Evolutionary conservation across 2,329 filamentous ascomycete species (phyloP).

Genomic region (Trichophyton schoenleinii): DNA sequence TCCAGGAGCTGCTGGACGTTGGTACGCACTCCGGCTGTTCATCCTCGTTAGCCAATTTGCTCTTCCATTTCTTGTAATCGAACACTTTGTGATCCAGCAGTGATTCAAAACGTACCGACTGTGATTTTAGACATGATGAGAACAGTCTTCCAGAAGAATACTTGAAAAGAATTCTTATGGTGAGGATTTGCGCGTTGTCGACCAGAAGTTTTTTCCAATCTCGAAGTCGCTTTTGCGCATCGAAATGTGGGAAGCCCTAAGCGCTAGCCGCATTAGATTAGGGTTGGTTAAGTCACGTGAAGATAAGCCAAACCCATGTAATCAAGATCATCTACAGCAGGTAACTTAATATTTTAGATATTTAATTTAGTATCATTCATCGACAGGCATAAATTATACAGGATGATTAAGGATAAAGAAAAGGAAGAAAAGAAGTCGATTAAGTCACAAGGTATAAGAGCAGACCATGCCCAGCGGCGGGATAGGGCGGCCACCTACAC

Average conservation of each 20-base stretch:
- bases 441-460: neutral
- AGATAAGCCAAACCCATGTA: neutral
- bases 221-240: neutral
- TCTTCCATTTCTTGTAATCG: neutral
- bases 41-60: slow-evolving; percentile 1
- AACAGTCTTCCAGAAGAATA: slow-evolving; percentile 78
- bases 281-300: neutral
- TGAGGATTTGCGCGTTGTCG: slow-evolving; percentile 45
- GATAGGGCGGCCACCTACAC: neutral
- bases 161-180: slow-evolving; percentile 50
- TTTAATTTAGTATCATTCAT: no score
- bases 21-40: slow-evolving; percentile 74
- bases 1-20: slow-evolving; percentile 90
- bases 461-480: neutral
- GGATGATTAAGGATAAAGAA: neutral
- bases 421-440: neutral
- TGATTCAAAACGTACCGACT: slow-evolving; percentile 36
- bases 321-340: no score
- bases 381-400: no score
- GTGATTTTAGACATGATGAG: slow-evolving; percentile 46
- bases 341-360: no score
- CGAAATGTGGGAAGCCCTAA: slow-evolving; percentile 9
- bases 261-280: slow-evolving; percentile 10
- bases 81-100: neutral
- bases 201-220: slow-evolving; percentile 3